Base-by-base conservation (phyloP, 2,329 filamentous ascomycete species). In the Botrytis pseudocinerea region DNA sequence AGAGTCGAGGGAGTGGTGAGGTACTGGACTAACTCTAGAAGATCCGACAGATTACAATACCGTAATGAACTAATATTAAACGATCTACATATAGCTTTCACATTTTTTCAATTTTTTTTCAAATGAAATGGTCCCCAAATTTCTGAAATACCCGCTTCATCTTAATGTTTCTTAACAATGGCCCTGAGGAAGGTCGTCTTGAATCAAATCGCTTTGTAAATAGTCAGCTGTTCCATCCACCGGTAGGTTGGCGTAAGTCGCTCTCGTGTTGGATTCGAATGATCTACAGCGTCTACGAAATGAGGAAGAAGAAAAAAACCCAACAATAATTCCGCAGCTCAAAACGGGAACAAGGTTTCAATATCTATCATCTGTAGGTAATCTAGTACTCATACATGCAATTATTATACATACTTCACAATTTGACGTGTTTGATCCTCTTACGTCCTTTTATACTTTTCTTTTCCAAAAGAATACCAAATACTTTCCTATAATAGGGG, bases 241-340 rank as follows among this genome's bases (percentile, higher is more conserved):
- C 40, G 54, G 68, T 70, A 62, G 42, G 54, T 62, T 32, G 57
- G 68, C 68, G 28, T 70, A 54, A 46, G 38, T 60, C n/a, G 35
- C 54, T 61, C 57, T 70, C 68, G 51, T 60, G 57, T 62, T 70
- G 38, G 68, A 60, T 62, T 61, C 68, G 20, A 60, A 70, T 70
- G 68, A 70, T 70, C 68, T 54, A 61, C 68, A 70, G 38, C 51
- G 22, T 69, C 65, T 40, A 57, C 35, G 57, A 28, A 69, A 69
- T 69, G 51, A 46, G n/a, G 32, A n/a, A 12, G 40, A 46, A 44
- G 48, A 25, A 44, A 69, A 61, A 61, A 61, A 8, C 1, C n/a
- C 68, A 70, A 70, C 22, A 70, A 32, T 57, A 28, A 57, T 42
- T 69, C n/a, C 32, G 12, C 44, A 48, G 44, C 46, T 54, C 46